Evolutionary conservation across 2,329 filamentous ascomycete species (phyloP), one percentile per base, ranked within the genome.

Genomic region (Emmonsiellopsis sp.): DNA sequence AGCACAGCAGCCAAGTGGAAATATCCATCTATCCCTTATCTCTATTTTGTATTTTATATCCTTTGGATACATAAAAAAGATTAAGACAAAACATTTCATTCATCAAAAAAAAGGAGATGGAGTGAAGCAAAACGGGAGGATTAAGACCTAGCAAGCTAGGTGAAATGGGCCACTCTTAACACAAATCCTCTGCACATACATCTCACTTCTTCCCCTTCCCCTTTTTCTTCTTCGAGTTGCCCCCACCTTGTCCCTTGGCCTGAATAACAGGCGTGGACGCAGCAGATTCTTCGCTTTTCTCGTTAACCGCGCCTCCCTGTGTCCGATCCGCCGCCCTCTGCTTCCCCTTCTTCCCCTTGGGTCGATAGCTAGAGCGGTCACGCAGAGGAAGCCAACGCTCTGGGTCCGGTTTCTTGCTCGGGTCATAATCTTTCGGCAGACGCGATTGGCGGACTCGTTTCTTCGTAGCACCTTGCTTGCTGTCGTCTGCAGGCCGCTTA

Each of bases 351-450:
- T 87, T 90, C 5, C 90, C 90, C 74, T 93, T 95, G 6, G 91
- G 89, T 47, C 87, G 78, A 71, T 95, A 98, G 42, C 83, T 87
- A 61, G 87, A 93, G 54, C 93, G 81, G 68, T 98, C 93, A 51
- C 87, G 84, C 63, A 97, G 76, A 10, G 93, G 92, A 56, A 98
- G 72, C 93, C 93, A 98, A 57, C 93, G 80, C 71, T 98, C 93
- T 0, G 89, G 85, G 68, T 98, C 93, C 36, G 88, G 81, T 59
- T 83, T 84, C 76, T 90, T 94, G 61, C 79, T 82, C 51, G 87
- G 80, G 55, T 89, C 87, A 53, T 70, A 74, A 53, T 77, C 71
- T 63, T 76, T 76, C 7, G 74, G 74, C 17, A 76, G 61, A 45
- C 72, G 67, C 17, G 72, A 74, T 57, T 74, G 74, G 34, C 74